Percentiles rank a stretch among this genome's conserved stretches.
Conservation (phyloP, 495 filamentous ascomycete genomes). For the Paragyromitra xinjiangensis region DNA sequence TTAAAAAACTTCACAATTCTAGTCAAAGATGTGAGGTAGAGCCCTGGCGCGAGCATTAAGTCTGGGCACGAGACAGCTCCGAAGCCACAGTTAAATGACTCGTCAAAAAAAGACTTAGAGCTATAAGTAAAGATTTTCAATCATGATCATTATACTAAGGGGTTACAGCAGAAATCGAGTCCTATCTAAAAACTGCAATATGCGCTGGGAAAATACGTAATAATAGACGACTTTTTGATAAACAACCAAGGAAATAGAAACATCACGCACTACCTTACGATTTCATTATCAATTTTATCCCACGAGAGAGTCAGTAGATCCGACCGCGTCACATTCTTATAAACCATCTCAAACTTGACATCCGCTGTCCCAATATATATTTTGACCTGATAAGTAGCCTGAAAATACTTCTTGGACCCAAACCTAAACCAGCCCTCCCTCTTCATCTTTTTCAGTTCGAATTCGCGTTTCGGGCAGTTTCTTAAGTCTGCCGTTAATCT, state of each 20-base stretch:
- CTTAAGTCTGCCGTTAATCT: constrained; percentile 10
- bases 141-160: not conserved
- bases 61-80: too few relatives aligned
- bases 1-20: too few relatives aligned
- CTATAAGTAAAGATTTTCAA: not conserved
- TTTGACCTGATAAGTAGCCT: constrained; percentile 16
- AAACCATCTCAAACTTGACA: constrained; percentile 21
- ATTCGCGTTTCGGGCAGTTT: constrained; percentile 11
- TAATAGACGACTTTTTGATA: not conserved
- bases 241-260: not conserved
- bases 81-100: too few relatives aligned
- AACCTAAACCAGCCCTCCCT: not conserved
- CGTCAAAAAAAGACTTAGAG: too few relatives aligned
- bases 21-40: too few relatives aligned
- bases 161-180: not conserved
- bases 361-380: constrained; percentile 24
- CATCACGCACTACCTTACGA: not conserved
- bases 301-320: constrained; percentile 16
- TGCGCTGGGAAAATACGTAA: not conserved
- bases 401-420: constrained; percentile 14
- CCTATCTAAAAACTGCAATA: not conserved
- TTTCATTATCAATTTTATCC: constrained; percentile 9
- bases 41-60: too few relatives aligned
- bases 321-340: not conserved
- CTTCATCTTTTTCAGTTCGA: constrained; percentile 19